These are phyloP conservation scores for Fusarium neocosmosporiellum DNA, from an alignment of 2,329 filamentous ascomycete genomes.

Conservation along the genomic window DNA sequence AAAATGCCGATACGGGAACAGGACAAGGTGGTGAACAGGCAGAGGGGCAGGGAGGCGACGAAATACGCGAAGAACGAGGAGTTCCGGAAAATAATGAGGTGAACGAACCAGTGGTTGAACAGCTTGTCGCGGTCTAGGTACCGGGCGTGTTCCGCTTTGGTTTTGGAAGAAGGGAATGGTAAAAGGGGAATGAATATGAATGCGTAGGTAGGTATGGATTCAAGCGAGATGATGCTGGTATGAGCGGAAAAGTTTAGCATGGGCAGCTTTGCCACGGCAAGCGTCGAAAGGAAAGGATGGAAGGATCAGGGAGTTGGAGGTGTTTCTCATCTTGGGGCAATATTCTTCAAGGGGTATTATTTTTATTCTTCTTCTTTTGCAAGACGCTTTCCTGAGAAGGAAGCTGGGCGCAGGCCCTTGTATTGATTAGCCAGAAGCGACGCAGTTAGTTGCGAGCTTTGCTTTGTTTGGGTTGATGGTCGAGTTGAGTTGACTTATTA, in stretches of 20 bases:
- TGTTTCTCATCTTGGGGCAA: constrained; percentile 22
- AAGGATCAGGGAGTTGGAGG: constrained; percentile 37
- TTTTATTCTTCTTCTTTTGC: constrained; percentile 2
- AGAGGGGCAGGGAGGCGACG: constrained; percentile 32
- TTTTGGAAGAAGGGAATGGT: background rate
- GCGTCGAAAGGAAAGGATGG: constrained; percentile 23
- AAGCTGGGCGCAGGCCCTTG: constrained; percentile 38
- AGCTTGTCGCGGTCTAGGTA: constrained; percentile 36
- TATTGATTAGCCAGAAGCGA: constrained; percentile 22
- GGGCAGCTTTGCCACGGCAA: constrained; percentile 21
- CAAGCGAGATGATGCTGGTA: constrained; percentile 23
- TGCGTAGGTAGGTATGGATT: constrained; percentile 1
- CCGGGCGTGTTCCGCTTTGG: background rate
- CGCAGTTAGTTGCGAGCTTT: constrained; percentile 10
- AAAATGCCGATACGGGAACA: constrained; percentile 4
- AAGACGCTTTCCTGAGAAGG: constrained; percentile 32
- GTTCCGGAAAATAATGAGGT: constrained; percentile 17
- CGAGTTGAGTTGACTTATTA: background rate
- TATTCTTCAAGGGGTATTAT: constrained; percentile 16
- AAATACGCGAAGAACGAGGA: constrained; percentile 16
- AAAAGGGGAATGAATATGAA: constrained; percentile 13
- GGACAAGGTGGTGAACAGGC: constrained; percentile 16
- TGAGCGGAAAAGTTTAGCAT: constrained; percentile 34
- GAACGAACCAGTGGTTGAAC: constrained; percentile 32
- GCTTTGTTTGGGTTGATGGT: constrained; percentile 4